These are phyloP conservation scores for Fusarium sterilihyphosum DNA, from an alignment of 2,329 filamentous ascomycete genomes.

Conservation along the genomic window DNA sequence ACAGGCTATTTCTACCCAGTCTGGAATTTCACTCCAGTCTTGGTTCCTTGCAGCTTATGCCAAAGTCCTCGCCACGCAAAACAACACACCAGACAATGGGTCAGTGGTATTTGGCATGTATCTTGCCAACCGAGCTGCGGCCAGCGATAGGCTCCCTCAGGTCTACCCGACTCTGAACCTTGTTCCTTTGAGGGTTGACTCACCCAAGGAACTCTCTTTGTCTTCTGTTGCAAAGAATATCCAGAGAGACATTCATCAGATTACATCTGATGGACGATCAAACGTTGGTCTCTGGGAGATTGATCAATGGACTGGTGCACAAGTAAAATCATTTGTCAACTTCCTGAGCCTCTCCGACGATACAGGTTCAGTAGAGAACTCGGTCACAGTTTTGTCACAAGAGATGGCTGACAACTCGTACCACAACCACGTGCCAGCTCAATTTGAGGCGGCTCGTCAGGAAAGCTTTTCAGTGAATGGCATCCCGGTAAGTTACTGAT, in stretches of 20 bases:
- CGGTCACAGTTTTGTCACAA: slow-evolving; percentile 9
- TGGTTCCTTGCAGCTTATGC: slow-evolving; percentile 80
- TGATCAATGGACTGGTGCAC: slow-evolving; percentile 76
- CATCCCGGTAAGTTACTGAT: slow-evolving; percentile 43
- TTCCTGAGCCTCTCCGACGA: slow-evolving; percentile 69
- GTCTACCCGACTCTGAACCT: slow-evolving; percentile 81
- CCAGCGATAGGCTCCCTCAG: slow-evolving; percentile 57
- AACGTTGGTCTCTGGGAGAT: slow-evolving; percentile 76
- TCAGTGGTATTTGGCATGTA: slow-evolving; percentile 80
- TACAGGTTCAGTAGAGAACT: background rate
- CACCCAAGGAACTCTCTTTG: slow-evolving; percentile 48
- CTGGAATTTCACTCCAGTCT: slow-evolving; percentile 75
- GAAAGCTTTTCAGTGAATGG: slow-evolving; percentile 38
- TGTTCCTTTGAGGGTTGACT: slow-evolving; percentile 72
- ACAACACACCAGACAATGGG: slow-evolving; percentile 44
- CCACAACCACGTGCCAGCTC: background rate
- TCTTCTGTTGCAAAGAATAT: slow-evolving; percentile 66
- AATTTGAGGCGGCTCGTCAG: slow-evolving; percentile 20
- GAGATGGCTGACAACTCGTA: background rate
- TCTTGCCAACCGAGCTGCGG: slow-evolving; percentile 76
- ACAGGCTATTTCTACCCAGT: slow-evolving; percentile 50
- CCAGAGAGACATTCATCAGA: slow-evolving; percentile 72
- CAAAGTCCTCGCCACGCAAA: slow-evolving; percentile 49
- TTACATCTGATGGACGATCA: slow-evolving; percentile 63
- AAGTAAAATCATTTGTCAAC: slow-evolving; percentile 81